Evolutionary conservation across 2,329 filamentous ascomycete genomes (phyloP).

Genomic region (Aureobasidium lini): DNA sequence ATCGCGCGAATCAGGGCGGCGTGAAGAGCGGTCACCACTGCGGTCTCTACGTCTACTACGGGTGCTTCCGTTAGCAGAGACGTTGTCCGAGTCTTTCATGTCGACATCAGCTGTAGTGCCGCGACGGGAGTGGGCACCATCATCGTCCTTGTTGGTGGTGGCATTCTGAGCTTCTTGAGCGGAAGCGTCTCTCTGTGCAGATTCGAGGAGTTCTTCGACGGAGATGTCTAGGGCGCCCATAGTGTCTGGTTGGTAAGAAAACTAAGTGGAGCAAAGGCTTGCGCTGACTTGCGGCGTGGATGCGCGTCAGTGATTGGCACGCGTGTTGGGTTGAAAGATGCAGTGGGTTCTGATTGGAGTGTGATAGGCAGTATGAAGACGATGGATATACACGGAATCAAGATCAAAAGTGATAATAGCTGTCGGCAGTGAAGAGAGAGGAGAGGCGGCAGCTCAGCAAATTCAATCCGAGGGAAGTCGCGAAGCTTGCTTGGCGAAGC

Average conservation of each 20-base stretch:
- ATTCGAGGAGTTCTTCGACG: constrained; percentile 86
- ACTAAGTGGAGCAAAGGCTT: neutral
- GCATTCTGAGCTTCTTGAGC: constrained; percentile 53
- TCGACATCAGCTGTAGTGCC: constrained; percentile 5
- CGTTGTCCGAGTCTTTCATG: constrained; percentile 23
- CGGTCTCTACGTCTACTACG: constrained; percentile 24
- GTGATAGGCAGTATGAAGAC: neutral
- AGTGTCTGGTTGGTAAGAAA: constrained; percentile 8
- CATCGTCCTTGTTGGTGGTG: constrained; percentile 30
- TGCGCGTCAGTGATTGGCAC: neutral
- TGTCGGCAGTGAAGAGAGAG: neutral
- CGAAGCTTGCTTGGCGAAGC: neutral
- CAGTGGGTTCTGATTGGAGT: neutral
- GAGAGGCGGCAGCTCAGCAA: neutral
- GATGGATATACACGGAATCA: neutral
- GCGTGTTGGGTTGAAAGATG: neutral
- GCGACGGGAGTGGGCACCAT: constrained; percentile 1
- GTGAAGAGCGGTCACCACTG: constrained; percentile 18
- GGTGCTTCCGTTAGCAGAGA: constrained; percentile 32
- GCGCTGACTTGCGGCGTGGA: neutral
- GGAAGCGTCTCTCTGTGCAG: constrained; percentile 27
- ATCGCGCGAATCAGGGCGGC: constrained; percentile 14
- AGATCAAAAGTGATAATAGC: neutral
- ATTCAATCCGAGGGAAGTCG: neutral
- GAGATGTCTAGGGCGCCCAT: constrained; percentile 17